Conservation (phyloP, 495 filamentous ascomycete genomes). For the Clavariopsis aquatica region DNA sequence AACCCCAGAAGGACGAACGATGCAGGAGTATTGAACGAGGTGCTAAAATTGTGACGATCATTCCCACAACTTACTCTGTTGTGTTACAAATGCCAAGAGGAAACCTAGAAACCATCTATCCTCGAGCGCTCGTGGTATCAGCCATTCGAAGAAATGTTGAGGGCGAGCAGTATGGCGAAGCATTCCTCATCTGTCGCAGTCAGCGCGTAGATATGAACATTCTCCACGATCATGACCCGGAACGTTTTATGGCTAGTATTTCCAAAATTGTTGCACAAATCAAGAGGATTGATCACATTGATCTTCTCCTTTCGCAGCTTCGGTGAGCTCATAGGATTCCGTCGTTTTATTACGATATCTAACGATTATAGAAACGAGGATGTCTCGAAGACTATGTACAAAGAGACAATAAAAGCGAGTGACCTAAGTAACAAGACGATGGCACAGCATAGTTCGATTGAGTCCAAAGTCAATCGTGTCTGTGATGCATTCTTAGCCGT, state of each 20-base stretch:
- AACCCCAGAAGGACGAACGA: slow-evolving; percentile 87
- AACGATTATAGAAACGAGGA: slow-evolving; percentile 73
- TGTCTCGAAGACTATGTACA: slow-evolving; percentile 91
- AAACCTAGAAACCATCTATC: slow-evolving; percentile 93
- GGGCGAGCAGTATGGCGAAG: slow-evolving; percentile 73
- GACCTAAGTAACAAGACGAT: slow-evolving; percentile 11
- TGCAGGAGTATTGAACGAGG: slow-evolving; percentile 92
- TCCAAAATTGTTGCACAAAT: slow-evolving; percentile 81
- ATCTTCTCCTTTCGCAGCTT: slow-evolving; percentile 86
- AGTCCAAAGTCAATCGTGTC: slow-evolving; percentile 78
- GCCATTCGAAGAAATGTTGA: slow-evolving; percentile 81
- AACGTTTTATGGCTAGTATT: slow-evolving; percentile 77
- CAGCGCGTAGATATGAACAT: slow-evolving; percentile 98
- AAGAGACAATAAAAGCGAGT: slow-evolving; percentile 61
- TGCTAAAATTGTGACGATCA: slow-evolving; percentile 80
- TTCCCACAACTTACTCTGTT: slow-evolving; percentile 79
- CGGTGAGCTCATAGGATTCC: slow-evolving; percentile 57
- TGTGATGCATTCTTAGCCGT: slow-evolving; percentile 80
- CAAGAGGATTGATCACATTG: slow-evolving; percentile 79
- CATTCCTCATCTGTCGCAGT: slow-evolving; percentile 82
- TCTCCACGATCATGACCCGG: slow-evolving; percentile 85
- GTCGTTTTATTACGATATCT: not conserved
- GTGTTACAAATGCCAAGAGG: slow-evolving; percentile 92
- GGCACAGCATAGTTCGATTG: not conserved
- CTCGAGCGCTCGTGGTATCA: slow-evolving; percentile 85